Conservation (phyloP, 306 rosid species). For the Hippophae tibetana region DNA sequence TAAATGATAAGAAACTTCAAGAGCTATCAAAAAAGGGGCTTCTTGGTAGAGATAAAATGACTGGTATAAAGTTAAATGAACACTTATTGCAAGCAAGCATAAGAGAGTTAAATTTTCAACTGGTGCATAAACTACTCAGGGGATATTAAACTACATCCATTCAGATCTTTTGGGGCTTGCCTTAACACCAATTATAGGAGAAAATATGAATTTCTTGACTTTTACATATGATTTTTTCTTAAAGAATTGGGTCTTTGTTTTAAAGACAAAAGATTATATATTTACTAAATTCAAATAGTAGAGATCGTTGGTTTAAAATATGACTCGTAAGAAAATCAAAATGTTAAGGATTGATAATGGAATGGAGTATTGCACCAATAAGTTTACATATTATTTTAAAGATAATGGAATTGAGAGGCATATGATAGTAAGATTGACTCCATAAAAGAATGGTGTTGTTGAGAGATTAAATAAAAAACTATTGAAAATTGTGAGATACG, state of each 20-base stretch:
- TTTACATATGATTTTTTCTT: not conserved
- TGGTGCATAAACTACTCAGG: not conserved
- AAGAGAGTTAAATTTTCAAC: not conserved
- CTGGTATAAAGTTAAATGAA: too few relatives aligned
- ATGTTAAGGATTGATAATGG: not conserved
- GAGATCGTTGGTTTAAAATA: not conserved
- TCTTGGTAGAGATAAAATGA: too few relatives aligned
- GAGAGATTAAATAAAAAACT: not conserved
- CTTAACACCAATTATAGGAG: too few relatives aligned
- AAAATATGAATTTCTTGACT: too few relatives aligned
- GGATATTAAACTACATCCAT: too few relatives aligned
- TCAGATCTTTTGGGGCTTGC: not conserved
- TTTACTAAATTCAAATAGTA: too few relatives aligned
- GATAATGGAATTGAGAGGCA: not conserved
- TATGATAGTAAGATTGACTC: not conserved
- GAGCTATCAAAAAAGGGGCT: too few relatives aligned
- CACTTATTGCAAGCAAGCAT: not conserved
- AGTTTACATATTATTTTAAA: not conserved
- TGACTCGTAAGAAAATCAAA: too few relatives aligned
- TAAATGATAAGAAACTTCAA: too few relatives aligned
- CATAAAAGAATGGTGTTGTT: not conserved
- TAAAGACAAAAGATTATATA: not conserved
- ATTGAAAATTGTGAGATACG: not conserved
- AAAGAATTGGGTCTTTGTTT: not conserved
- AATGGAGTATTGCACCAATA: not conserved